phyloP scores from a whole-genome alignment of 352 stramenopile genomes.

The Elongisporangium undulatum region DNA sequence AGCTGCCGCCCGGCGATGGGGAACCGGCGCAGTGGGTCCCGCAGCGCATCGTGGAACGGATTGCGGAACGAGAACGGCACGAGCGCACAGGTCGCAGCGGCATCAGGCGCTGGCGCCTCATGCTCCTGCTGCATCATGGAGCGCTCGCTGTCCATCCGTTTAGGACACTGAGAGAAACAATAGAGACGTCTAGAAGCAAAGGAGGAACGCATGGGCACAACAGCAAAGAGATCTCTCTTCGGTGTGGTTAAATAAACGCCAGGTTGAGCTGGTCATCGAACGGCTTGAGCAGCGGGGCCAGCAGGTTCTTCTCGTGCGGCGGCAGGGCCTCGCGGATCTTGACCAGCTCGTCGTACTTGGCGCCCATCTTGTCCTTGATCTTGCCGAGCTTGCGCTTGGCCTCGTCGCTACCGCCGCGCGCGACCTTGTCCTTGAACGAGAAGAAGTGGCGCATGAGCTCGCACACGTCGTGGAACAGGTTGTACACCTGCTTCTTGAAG shows the following conservation, averaged over 20 bases:
- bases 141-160: constrained; percentile 10
- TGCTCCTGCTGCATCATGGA: constrained; percentile 4
- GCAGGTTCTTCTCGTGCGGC: constrained; percentile 77
- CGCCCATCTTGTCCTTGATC: constrained; percentile 85
- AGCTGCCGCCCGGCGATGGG: constrained; percentile 54
- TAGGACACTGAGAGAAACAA: not conserved
- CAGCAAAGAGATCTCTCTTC: not conserved
- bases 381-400: constrained; percentile 74
- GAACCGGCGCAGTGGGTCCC: constrained; percentile 58
- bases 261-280: constrained; percentile 87
- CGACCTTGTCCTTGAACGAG: constrained; percentile 71
- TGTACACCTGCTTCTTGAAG: constrained; percentile 87
- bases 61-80: constrained; percentile 73
- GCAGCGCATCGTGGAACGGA: constrained; percentile 70
- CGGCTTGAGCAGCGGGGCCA: constrained; percentile 78
- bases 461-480: constrained; percentile 81
- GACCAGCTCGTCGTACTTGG: constrained; percentile 84
- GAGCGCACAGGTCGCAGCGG: constrained; percentile 25
- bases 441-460: constrained; percentile 82
- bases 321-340: constrained; percentile 78
- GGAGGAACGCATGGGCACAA: too few species aligned
- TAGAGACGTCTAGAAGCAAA: too few species aligned
- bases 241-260: constrained; percentile 66
- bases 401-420: constrained; percentile 45
- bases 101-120: constrained; percentile 6